Conservation (phyloP, 345 rosid species). For the Euphorbia tirucalli region DNA sequence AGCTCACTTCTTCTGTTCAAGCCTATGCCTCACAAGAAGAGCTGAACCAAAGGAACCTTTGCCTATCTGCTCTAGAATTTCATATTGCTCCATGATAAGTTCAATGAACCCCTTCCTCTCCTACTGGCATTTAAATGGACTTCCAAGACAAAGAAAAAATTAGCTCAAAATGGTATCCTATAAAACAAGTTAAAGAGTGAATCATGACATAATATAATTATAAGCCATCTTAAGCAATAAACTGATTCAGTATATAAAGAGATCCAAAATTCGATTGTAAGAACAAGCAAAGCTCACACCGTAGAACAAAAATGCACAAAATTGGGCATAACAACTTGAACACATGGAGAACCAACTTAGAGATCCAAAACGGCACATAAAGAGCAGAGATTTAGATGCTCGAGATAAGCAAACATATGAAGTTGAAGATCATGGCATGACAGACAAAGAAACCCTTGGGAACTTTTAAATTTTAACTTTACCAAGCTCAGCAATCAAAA, state of each 20-base stretch:
- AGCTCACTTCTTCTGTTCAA: constrained; percentile 87
- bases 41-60: constrained; percentile 97
- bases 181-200: background rate
- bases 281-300: background rate
- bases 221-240: background rate
- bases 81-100: constrained; percentile 79
- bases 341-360: background rate
- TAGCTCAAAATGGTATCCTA: background rate
- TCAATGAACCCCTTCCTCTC: background rate
- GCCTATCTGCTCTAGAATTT: constrained; percentile 90
- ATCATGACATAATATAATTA: background rate
- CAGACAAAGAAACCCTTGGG: too few relatives aligned
- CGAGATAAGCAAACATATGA: too few relatives aligned
- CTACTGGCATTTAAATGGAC: background rate
- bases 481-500: too few relatives aligned
- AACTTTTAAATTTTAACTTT: too few relatives aligned
- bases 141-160: background rate
- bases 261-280: background rate
- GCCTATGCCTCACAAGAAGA: constrained; percentile 89
- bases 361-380: background rate
- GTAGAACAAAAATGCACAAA: background rate
- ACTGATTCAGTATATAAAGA: background rate
- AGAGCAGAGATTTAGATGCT: background rate
- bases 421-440: too few relatives aligned
- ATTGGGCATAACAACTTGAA: background rate